Conservation (phyloP, 2,329 filamentous ascomycete genomes). For the Exophiala oligosperma region DNA sequence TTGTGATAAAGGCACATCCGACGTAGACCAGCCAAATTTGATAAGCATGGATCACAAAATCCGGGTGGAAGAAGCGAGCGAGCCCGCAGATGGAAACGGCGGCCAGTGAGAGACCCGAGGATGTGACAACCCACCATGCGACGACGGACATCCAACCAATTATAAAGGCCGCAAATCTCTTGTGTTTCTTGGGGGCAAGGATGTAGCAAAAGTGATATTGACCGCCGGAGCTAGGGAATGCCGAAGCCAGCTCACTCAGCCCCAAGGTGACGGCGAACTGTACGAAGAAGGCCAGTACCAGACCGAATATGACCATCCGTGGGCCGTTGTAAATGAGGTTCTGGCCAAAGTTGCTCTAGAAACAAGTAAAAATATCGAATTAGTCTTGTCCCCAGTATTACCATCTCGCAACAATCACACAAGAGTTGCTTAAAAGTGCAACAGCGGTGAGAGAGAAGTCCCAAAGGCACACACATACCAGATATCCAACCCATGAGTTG, state of each 20-base stretch:
- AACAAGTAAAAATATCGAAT: neutral
- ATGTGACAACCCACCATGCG: slow-evolving; percentile 29
- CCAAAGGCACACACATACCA: neutral
- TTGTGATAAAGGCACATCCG: neutral
- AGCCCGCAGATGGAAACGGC: neutral
- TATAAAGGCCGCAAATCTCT: slow-evolving; percentile 30
- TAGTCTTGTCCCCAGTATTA: too few species aligned
- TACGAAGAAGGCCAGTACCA: slow-evolving; percentile 24
- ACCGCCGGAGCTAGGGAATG: slow-evolving; percentile 27
- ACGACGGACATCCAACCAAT: slow-evolving; percentile 31
- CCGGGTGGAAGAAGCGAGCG: neutral
- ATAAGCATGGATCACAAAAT: neutral
- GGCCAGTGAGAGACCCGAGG: neutral
- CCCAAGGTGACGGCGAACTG: slow-evolving; percentile 29
- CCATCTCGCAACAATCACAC: neutral
- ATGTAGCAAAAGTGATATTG: slow-evolving; percentile 36
- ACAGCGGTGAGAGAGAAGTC: slow-evolving; percentile 17
- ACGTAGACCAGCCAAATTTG: neutral
- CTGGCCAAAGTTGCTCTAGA: slow-evolving; percentile 30
- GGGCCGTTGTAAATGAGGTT: slow-evolving; percentile 30
- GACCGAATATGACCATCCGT: slow-evolving; percentile 28
- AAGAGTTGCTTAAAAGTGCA: slow-evolving; percentile 28
- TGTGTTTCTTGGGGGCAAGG: slow-evolving; percentile 26
- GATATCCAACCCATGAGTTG: neutral
- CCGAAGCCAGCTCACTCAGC: slow-evolving; percentile 22